Percentiles rank a stretch among this genome's conserved stretches.
These are phyloP conservation scores for Candida lessepsii DNA, from an alignment of 805 yeast genomes.

Conservation along the genomic window DNA sequence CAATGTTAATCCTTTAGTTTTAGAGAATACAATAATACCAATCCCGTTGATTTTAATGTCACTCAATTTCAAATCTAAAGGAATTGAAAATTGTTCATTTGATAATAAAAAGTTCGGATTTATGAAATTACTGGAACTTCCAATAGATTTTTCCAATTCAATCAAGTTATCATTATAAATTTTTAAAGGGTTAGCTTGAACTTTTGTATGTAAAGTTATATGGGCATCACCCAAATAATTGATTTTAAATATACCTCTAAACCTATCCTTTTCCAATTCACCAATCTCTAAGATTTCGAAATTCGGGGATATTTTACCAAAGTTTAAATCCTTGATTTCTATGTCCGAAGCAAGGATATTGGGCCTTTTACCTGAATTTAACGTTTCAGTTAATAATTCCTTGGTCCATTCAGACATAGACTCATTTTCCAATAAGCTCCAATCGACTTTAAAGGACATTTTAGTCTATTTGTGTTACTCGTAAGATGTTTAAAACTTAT, in stretches of 20 bases:
- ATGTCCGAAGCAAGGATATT: slow-evolving; percentile 69
- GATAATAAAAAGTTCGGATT: slow-evolving; percentile 68
- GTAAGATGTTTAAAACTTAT: too few relatives aligned
- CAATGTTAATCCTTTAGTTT: slow-evolving; percentile 77
- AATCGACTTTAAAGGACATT: slow-evolving; percentile 79
- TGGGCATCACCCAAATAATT: slow-evolving; percentile 75
- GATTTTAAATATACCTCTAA: slow-evolving; percentile 78
- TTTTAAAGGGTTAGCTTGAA: slow-evolving; percentile 80
- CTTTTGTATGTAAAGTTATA: slow-evolving; percentile 71
- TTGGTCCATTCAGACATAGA: slow-evolving; percentile 61
- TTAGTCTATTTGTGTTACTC: neutral
- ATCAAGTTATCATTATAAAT: slow-evolving; percentile 52
- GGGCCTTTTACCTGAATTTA: slow-evolving; percentile 72
- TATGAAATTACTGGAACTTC: slow-evolving; percentile 44
- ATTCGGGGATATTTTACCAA: slow-evolving; percentile 72
- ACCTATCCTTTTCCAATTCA: slow-evolving; percentile 71
- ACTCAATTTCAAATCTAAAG: slow-evolving; percentile 71
- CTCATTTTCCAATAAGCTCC: slow-evolving; percentile 71
- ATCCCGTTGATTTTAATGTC: slow-evolving; percentile 75
- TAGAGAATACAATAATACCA: slow-evolving; percentile 78
- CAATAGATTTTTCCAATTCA: slow-evolving; percentile 29
- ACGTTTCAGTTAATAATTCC: slow-evolving; percentile 65
- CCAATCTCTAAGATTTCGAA: slow-evolving; percentile 82
- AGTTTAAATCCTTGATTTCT: slow-evolving; percentile 62
- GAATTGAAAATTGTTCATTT: slow-evolving; percentile 68